These are phyloP conservation scores for Diaporthe batatas DNA, from an alignment of 2,329 filamentous ascomycete genomes.

Conservation along the genomic window DNA sequence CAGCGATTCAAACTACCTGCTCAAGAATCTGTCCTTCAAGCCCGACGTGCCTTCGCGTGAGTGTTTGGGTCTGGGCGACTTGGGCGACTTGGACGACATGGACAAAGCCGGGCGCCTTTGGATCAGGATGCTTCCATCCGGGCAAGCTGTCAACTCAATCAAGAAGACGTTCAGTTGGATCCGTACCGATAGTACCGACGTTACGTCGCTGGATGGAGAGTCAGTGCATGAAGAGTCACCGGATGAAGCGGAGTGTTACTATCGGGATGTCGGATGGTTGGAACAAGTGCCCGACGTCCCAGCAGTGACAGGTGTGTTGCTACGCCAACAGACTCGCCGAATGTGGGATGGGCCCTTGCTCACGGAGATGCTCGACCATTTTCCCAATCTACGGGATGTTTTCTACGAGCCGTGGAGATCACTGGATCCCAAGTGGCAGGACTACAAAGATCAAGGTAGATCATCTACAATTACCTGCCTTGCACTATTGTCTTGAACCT, in stretches of 20 bases:
- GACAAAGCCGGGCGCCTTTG: background rate
- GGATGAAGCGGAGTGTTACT: background rate
- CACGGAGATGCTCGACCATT: conserved; percentile 48
- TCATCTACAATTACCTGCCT: background rate
- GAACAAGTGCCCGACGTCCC: background rate
- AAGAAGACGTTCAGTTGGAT: background rate
- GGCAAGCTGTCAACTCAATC: background rate
- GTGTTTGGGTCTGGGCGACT: background rate
- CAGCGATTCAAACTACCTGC: background rate
- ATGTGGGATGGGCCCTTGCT: conserved; percentile 36
- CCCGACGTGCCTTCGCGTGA: background rate
- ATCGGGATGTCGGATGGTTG: background rate
- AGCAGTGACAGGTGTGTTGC: conserved; percentile 4
- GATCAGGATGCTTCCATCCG: background rate
- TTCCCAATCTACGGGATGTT: conserved; percentile 50
- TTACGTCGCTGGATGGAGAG: background rate
- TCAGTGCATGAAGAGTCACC: too few species aligned
- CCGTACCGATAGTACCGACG: background rate
- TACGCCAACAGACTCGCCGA: conserved; percentile 17
- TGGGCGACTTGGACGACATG: background rate
- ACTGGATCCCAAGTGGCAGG: conserved; percentile 42
- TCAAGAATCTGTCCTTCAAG: background rate
- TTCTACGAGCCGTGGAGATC: conserved; percentile 51
- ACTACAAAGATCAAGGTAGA: conserved; percentile 31
- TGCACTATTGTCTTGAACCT: background rate